Conservation (phyloP, 176 grass and related monocot genomes). For the Coix lacrymajobi region DNA sequence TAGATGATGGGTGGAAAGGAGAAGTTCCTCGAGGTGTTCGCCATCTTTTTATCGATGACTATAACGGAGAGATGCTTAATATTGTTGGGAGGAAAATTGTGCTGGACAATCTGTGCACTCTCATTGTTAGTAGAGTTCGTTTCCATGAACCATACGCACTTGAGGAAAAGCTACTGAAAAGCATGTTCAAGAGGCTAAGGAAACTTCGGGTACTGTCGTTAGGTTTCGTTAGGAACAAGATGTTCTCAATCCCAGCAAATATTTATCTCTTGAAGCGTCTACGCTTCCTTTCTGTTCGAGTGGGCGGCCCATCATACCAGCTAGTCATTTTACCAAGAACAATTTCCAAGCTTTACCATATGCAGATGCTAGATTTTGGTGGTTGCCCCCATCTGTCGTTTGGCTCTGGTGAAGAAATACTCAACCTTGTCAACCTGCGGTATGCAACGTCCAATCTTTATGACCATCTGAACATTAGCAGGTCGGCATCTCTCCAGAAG, state of each 20-base stretch:
- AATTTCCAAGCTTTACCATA: not conserved
- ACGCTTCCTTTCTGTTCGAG: not conserved
- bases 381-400: fast-evolving
- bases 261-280: not conserved
- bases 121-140: too few species aligned
- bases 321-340: not conserved
- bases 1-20: too few species aligned
- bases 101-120: too few species aligned
- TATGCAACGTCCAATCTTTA: not conserved
- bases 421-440: not conserved
- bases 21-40: too few species aligned
- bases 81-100: too few species aligned
- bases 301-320: not conserved
- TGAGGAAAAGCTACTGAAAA: too few species aligned
- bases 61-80: too few species aligned
- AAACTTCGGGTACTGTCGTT: not conserved
- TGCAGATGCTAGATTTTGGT: not conserved
- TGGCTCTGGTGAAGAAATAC: not conserved
- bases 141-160: too few species aligned
- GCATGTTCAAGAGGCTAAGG: too few species aligned
- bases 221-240: too few species aligned
- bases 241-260: not conserved
- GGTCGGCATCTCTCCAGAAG: not conserved
- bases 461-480: not conserved
- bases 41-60: too few species aligned